Base-by-base conservation (phyloP, 1,284 basidiomycete genomes). In the Schizophyllum commune region DNA sequence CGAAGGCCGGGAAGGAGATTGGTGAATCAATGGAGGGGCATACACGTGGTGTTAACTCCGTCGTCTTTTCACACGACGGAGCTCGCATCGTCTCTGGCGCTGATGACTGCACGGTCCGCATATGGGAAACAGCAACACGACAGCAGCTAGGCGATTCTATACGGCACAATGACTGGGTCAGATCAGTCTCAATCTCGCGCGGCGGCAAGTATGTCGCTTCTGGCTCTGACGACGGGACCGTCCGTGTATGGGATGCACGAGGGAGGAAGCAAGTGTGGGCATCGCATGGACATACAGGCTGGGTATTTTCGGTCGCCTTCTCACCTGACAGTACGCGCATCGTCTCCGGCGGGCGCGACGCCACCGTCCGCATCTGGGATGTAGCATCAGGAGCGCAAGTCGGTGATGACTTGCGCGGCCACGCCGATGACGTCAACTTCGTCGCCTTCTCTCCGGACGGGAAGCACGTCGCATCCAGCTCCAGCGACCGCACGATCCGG, bases 401-500 rank as follows among this genome's bases (percentile, higher is more conserved):
- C 39, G 39, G 39, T 9, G 20, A 39, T 2, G 27, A 34, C 11
- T 13, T 56, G 15, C 0, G n/a, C 17, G 56, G 56, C 11, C 15
- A n/a, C n/a, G n/a, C n/a, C n/a, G n/a, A n/a, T n/a, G n/a, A n/a
- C 11, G 61, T 67, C 5, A 55, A 21, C 13, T 51, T 58, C 1
- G 56, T 67, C 17, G 63, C 58, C 0, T 66, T 67, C 58, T 67
- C 67, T n/a, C 65, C 66, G 6, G 68, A 68, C 62, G 65, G 68
- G 4, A 58, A n/a, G 51, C 58, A 39, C 27, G 57, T 64, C 39
- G 60, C 61, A 51, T 61, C 60, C 60, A 59, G 65, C 59, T 59
- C 65, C 8, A 52, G 55, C 13, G 69, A 69, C 59, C 56, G 52
- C 11, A 63, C 64, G 0, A 53, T 69, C 9, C 58, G 61, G 17